Conservation (phyloP, 2,329 filamentous ascomycete genomes). For the Colletotrichum kahawae region DNA sequence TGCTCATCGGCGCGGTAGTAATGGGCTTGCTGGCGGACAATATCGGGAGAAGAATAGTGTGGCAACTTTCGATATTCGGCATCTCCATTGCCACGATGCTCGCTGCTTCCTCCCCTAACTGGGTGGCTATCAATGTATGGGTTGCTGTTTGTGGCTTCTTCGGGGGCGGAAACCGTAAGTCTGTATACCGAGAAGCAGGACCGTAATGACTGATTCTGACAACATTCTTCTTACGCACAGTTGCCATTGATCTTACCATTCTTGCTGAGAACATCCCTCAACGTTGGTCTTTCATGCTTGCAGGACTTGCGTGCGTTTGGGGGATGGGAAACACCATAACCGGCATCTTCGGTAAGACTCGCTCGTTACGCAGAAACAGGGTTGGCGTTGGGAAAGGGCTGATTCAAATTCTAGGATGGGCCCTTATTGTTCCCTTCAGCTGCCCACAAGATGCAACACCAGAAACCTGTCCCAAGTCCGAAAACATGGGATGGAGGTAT, state of each 20-base stretch:
- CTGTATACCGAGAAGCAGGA: rapidly evolving
- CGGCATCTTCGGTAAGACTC: not conserved
- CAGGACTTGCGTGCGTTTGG: not conserved
- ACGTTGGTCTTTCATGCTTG: not conserved
- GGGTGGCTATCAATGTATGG: not conserved
- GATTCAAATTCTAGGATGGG: not conserved
- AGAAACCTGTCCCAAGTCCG: not conserved
- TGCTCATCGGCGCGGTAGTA: not conserved
- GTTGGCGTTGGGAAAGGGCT: not conserved
- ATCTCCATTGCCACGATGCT: not conserved
- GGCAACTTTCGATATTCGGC: not conserved
- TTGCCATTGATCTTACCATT: not conserved
- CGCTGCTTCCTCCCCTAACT: not conserved
- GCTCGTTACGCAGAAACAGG: not conserved
- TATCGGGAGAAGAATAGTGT: not conserved
- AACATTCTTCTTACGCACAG: not conserved
- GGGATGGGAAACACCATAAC: not conserved
- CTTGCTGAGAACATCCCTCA: not conserved
- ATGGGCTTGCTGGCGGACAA: not conserved
- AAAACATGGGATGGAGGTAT: not conserved
- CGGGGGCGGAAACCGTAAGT: not conserved
- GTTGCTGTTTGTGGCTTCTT: not conserved
- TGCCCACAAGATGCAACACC: not conserved
- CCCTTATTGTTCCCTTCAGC: not conserved
- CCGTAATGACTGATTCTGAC: not conserved